These are phyloP conservation scores for Jimgerdemannia flammicorona DNA, from an alignment of 192 early-diverging fungal species.

Conservation along the genomic window DNA sequence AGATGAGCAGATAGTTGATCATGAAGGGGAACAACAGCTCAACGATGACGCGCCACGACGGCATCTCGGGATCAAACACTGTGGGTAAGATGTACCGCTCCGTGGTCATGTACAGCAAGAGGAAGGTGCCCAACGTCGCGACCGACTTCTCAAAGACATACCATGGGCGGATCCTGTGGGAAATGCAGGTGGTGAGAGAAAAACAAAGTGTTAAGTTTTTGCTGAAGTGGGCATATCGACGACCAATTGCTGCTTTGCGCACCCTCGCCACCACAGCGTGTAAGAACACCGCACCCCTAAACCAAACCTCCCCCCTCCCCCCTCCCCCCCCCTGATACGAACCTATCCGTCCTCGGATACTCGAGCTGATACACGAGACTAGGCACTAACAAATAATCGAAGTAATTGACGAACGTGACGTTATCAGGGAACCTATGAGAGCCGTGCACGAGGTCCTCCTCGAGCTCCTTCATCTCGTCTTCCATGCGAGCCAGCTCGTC, in stretches of 20 bases:
- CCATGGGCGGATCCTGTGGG: slow-evolving; percentile 74
- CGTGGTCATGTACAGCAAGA: slow-evolving; percentile 80
- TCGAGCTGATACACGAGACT: slow-evolving; percentile 91
- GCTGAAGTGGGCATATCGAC: not conserved
- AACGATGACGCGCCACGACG: slow-evolving; percentile 52
- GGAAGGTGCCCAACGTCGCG: slow-evolving; percentile 75
- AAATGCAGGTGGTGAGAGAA: not conserved
- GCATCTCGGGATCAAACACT: slow-evolving; percentile 58
- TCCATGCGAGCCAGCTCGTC: slow-evolving; percentile 14
- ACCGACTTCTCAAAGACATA: slow-evolving; percentile 85
- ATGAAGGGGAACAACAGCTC: slow-evolving; percentile 87
- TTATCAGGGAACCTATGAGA: slow-evolving; percentile 71
- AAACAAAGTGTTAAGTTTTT: not conserved
- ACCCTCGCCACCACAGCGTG: not conserved
- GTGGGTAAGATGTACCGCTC: slow-evolving; percentile 86
- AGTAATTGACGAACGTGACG: slow-evolving; percentile 77
- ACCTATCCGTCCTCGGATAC: slow-evolving; percentile 83
- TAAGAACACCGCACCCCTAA: slow-evolving; percentile 1
- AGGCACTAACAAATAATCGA: slow-evolving; percentile 85
- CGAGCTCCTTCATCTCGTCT: slow-evolving; percentile 46
- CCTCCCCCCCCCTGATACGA: slow-evolving; percentile 11
- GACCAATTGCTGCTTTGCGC: too few species aligned
- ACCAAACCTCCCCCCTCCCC: not conserved
- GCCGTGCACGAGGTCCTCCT: slow-evolving; percentile 50
- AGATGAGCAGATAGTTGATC: slow-evolving; percentile 86